Base-by-base conservation (phyloP, 139 green algal genomes). In the Micractinium conductrix region DNA sequence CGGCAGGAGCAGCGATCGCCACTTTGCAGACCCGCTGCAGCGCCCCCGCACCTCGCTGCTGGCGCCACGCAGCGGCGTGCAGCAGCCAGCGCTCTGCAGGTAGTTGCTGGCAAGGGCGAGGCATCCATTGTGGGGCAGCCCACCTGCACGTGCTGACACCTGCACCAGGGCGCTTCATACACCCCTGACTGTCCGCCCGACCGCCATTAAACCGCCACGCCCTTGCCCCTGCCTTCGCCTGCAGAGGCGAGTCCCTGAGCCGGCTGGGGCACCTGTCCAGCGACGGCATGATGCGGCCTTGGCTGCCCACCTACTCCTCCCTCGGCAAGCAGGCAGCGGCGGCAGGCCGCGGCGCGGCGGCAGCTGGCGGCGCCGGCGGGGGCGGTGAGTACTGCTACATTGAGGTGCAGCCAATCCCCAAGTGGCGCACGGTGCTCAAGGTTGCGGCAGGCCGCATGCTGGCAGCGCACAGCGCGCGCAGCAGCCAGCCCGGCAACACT, bases 281-380 rank as follows among this genome's bases (percentile, higher is more conserved):
- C 26, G 85, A 89, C 26, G 85, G 80, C 14, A 79, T 85, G 68
- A 65, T 73, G 48, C 84, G 84, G 30, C 70, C 84, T 33, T 85
- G 78, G 78, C 58, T 88, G 43, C 84, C 84, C 40, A 88, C 45
- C 53, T 88, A 88, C 50, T 63, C 69, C 5, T 81, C 73, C 33
- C 35, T 88, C 22, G 78, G 44, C 38, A 24, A 60, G 40, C 58
- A 73, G 48, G 83, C 65, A 72, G 35, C 62, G 26, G 43, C 24
- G 10, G 40, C 69, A 2, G n/a, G n/a, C n/a, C n/a, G n/a, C n/a
- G 8, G 26, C 5, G 70, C 42, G 50, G 72, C 33, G 44, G 74
- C 83, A 19, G 42, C 62, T 2, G 62, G 30, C 19, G 48, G 50
- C 35, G 5, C 48, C 12, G 68, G 80, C 74, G 24, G 37, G 16